Evolutionary conservation across 352 stramenopile genomes (phyloP), one percentile per base, ranked within the genome.

Genomic region (Pythium coloratum): DNA sequence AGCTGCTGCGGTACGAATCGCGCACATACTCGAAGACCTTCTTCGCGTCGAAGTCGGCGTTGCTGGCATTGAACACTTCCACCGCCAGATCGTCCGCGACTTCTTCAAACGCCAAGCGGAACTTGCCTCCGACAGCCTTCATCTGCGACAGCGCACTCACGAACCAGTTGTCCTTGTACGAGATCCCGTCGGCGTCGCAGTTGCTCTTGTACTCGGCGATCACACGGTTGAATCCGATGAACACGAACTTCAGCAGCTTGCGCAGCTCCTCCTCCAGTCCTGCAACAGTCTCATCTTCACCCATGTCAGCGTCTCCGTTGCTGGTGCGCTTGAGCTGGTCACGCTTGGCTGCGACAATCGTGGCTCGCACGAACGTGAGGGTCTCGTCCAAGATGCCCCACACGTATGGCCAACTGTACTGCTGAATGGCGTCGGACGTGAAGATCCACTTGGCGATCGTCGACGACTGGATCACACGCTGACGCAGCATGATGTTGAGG

Each of bases 331-430:
- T 73, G 50, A 85, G 65, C 42, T 76, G 66, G 28, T 69, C 66
- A 28, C 16, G 42, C 40, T 76, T 75, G 57, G 81, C 82, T 6
- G 66, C 55, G 12, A 24, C 33, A 55, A 87, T 85, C 26, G 65
- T 63, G 10, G 76, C 71, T 56, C 86, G 73, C 34, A 90, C 61
- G 32, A 89, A 89, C 28, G 69, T 73, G 30, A 95, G 49, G 26
- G 87, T 91, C 44, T 91, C 84, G 58, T 90, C 75, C 38, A 92
- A 58, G 50, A 95, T 92, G 6, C 80, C 81, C 87, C 87, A 95
- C 51, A 95, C 82, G 64, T 95, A 95, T 38, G 86, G 87, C 87
- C 87, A 95, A 72, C 87, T 94, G 72, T 93, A 95, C 65, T 95
- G 87, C 75, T 94, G 87, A 20, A 93, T 78, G 5, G 84, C 84